These are phyloP conservation scores for Baeospora myosura DNA, from an alignment of 1,284 basidiomycete genomes.

Conservation along the genomic window DNA sequence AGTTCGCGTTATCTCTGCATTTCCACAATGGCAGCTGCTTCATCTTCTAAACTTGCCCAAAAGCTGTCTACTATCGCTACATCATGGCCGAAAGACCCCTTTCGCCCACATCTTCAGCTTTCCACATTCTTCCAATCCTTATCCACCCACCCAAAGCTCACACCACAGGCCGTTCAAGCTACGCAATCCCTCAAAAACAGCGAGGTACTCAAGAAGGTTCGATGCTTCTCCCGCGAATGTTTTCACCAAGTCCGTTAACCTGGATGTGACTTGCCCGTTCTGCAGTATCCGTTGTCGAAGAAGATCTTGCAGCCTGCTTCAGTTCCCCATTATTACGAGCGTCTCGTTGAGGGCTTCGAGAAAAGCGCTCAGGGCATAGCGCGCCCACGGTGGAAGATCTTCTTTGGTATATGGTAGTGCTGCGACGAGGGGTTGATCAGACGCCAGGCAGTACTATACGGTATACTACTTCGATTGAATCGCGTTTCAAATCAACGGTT, in stretches of 20 bases:
- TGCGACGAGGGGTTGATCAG: background rate
- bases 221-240: slow-evolving; percentile 24
- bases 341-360: slow-evolving; percentile 62
- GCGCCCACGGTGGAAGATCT: slow-evolving; percentile 74
- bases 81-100: slow-evolving; percentile 61
- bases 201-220: slow-evolving; percentile 49
- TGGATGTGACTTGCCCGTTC: slow-evolving; percentile 14
- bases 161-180: slow-evolving; percentile 49
- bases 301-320: slow-evolving; percentile 60
- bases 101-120: slow-evolving; percentile 67
- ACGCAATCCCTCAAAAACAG: slow-evolving; percentile 47
- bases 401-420: slow-evolving; percentile 65
- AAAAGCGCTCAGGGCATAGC: slow-evolving; percentile 68
- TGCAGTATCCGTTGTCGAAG: slow-evolving; percentile 56
- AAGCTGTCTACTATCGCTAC: slow-evolving; percentile 46
- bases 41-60: slow-evolving; percentile 35
- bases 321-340: slow-evolving; percentile 61
- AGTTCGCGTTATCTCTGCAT: too few species aligned
- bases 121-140: slow-evolving; percentile 56
- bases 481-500: too few species aligned
- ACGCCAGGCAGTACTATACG: background rate
- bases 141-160: slow-evolving; percentile 59
- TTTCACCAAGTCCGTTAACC: slow-evolving; percentile 11
- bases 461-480: background rate
- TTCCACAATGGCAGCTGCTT: too few species aligned